Conservation (phyloP, 2,329 filamentous ascomycete species). For the Phoma sp. region DNA sequence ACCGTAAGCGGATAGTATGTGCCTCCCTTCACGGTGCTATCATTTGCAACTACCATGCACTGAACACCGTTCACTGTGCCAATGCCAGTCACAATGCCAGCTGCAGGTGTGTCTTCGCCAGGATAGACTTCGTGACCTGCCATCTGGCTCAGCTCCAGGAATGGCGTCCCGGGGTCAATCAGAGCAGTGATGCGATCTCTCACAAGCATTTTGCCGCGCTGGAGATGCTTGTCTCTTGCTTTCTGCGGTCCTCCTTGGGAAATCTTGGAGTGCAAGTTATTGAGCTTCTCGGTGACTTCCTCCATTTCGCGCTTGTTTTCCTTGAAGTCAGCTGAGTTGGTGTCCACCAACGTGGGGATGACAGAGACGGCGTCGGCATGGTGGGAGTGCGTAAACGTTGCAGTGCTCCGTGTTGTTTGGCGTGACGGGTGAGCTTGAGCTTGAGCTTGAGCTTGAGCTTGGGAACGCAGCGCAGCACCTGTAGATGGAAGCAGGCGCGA, state of each 20-base stretch:
- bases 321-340: slow-evolving; percentile 75
- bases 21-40: slow-evolving; percentile 95
- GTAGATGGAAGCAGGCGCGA: slow-evolving; percentile 28
- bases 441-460: slow-evolving; percentile 20
- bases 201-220: slow-evolving; percentile 91
- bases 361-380: slow-evolving; percentile 85
- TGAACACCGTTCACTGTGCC: slow-evolving; percentile 88
- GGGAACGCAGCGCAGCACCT: slow-evolving; percentile 21
- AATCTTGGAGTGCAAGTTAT: slow-evolving; percentile 72
- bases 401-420: slow-evolving; percentile 53
- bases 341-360: slow-evolving; percentile 77
- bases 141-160: slow-evolving; percentile 91
- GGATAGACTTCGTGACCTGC: slow-evolving; percentile 86
- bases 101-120: slow-evolving; percentile 85
- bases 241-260: slow-evolving; percentile 80
- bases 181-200: slow-evolving; percentile 86
- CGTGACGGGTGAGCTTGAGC: slow-evolving; percentile 18
- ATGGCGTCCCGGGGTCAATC: slow-evolving; percentile 86
- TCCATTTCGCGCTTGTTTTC: slow-evolving; percentile 82
- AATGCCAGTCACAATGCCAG: slow-evolving; percentile 90
- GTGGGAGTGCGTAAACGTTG: slow-evolving; percentile 79
- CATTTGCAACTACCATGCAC: slow-evolving; percentile 93
- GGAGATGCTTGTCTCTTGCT: slow-evolving; percentile 84
- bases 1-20: slow-evolving; percentile 98
- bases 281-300: slow-evolving; percentile 71